Evolutionary conservation across 352 stramenopile genomes (phyloP), one percentile per base, ranked within the genome.

Genomic region (Globisporangium nagaii): DNA sequence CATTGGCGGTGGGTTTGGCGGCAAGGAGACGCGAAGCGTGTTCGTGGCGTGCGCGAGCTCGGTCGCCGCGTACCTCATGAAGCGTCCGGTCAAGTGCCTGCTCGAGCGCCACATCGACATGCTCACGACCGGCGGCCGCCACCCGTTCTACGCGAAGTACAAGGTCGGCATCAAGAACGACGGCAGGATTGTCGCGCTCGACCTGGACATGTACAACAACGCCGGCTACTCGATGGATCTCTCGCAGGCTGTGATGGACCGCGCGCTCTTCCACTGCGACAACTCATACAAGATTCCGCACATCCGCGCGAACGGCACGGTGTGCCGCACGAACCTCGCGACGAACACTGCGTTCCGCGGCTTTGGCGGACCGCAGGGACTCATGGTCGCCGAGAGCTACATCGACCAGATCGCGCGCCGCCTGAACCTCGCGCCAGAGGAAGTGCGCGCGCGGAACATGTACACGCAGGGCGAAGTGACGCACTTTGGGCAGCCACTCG

Each of bases 1-100:
- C 27, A 96, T 98, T 66, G 96, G 96, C 41, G 96, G 96, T 55
- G 96, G 90, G 11, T 99, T 99, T 71, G 96, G 96, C 31, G 96
- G 95, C 31, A 98, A 98, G 66, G 93, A 98, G 67, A 98, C 94
- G 9, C 78, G 92, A 9, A 97, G 71, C 34, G 86, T 75, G 37
- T 98, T 98, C 64, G 72, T 95, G 1, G 91, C 92, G 24, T 96
- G 84, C 40, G 93, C 94, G 3, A 86, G 88, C 32, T 92, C 95
- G 10, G 75, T 98, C 25, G 93, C 88, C 2, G 91, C 92, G 1
- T 89, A 97, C 58, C 46, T 91, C 2, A 83, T 90, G 41, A 88
- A 93, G 65, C 63, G 82, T 10, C 90, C 95, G 11, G 92, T 98
- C 25, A 87, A 93, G 34, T 75, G 97, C 37, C 72, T 95, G 22